These are phyloP conservation scores for Raffaelea arxii DNA, from an alignment of 2,329 filamentous ascomycete species.

Conservation along the genomic window DNA sequence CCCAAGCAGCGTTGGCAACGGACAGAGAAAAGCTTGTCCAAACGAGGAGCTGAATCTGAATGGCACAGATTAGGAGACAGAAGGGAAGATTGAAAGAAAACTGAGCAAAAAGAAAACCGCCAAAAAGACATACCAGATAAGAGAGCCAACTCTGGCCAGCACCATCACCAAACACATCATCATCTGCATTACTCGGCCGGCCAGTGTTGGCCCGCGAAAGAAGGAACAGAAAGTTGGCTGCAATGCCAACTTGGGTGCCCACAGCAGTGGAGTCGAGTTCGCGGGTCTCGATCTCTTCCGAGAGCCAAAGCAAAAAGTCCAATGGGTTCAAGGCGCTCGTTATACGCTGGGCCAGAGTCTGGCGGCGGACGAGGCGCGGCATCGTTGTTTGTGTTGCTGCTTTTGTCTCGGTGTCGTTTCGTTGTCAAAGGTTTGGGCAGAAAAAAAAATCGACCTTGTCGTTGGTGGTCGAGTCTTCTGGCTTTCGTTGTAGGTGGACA, in stretches of 20 bases:
- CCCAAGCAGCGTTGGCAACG: constrained; percentile 68
- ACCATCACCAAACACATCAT: constrained; percentile 71
- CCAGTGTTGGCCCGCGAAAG: constrained; percentile 71
- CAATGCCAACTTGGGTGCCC: constrained; percentile 65
- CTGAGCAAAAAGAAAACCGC: constrained; percentile 4
- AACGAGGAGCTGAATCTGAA: constrained; percentile 59
- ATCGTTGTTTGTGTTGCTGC: too few species aligned
- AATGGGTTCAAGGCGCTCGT: constrained; percentile 72
- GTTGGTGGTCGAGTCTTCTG: too few species aligned
- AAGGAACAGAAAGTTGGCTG: constrained; percentile 69
- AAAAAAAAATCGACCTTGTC: too few species aligned
- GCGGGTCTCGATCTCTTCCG: constrained; percentile 83
- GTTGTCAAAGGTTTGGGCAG: too few species aligned
- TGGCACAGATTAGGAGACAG: background rate
- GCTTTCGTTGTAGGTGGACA: too few species aligned
- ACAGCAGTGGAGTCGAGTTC: constrained; percentile 81
- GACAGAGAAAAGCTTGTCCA: constrained; percentile 59
- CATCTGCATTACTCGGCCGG: constrained; percentile 35
- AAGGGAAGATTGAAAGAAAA: background rate
- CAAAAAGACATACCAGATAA: constrained; percentile 9
- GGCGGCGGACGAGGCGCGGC: constrained; percentile 74
- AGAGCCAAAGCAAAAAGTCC: constrained; percentile 84
- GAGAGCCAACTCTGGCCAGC: constrained; percentile 12
- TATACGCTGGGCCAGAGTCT: constrained; percentile 72
- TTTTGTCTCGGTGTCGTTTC: too few species aligned